These are phyloP conservation scores for Boletus reticulatus DNA, from an alignment of 768 basidiomycete species.

Conservation along the genomic window DNA sequence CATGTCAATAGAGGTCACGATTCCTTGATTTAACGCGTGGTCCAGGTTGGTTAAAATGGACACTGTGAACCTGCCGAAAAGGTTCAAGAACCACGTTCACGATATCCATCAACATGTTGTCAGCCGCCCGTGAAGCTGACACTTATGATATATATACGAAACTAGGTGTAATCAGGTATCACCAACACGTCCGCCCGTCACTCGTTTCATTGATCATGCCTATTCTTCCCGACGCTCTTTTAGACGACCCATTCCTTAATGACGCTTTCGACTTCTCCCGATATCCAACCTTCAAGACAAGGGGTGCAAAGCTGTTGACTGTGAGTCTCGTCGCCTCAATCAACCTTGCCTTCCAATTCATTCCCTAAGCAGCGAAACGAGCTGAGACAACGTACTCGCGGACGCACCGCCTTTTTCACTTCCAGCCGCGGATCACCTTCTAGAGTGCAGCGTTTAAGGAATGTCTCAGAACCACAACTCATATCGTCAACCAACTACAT, in stretches of 20 bases:
- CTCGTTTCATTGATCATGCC: not conserved
- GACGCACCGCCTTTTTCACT: not conserved
- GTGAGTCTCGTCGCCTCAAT: conserved; percentile 5
- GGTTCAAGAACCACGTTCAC: too few species aligned
- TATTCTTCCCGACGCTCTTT: conserved; percentile 19
- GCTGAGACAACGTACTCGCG: not conserved
- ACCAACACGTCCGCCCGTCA: not conserved
- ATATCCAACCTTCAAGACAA: conserved; percentile 6
- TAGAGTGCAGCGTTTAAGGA: conserved; percentile 6
- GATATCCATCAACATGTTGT: not conserved
- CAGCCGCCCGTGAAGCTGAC: conserved; percentile 20
- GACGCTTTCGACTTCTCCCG: conserved; percentile 19
- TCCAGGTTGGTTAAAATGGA: too few species aligned
- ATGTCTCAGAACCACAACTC: conserved; percentile 24
- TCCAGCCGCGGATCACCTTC: not conserved
- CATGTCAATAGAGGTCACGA: too few species aligned
- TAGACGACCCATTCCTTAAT: conserved; percentile 17
- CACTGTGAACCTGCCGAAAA: too few species aligned
- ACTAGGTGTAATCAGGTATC: not conserved
- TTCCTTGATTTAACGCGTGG: too few species aligned
- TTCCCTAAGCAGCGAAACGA: not conserved
- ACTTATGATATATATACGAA: not conserved
- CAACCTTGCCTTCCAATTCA: not conserved
- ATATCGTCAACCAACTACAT: conserved; percentile 14
- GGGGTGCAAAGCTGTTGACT: not conserved